Percentiles rank a stretch among this genome's conserved stretches.
Conservation (phyloP, 495 filamentous ascomycete genomes). For the Hapsidospora chrysogenum region DNA sequence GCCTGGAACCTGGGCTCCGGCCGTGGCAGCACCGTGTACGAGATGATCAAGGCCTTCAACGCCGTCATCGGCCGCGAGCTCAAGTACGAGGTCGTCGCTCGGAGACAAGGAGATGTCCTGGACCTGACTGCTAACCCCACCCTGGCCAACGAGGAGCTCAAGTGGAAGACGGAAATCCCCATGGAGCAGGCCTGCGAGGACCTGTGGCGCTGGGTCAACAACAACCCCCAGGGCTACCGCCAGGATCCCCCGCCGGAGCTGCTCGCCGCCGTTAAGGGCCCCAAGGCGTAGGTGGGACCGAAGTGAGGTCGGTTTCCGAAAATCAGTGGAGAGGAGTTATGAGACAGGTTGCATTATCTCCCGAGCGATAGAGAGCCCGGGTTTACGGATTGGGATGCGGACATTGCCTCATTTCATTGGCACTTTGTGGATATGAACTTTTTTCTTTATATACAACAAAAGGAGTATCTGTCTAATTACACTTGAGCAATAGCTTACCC, state of each 20-base stretch:
- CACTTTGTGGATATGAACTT: no score
- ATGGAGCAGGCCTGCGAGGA: slow-evolving; percentile 88
- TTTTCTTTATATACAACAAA: background rate
- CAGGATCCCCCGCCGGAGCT: slow-evolving; percentile 78
- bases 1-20: slow-evolving; percentile 98
- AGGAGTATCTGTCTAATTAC: background rate
- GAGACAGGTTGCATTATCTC: no score
- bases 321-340: slow-evolving; percentile 1
- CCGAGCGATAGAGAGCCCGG: no score
- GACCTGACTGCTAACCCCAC: slow-evolving; percentile 87
- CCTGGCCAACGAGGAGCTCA: slow-evolving; percentile 71
- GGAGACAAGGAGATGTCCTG: slow-evolving; percentile 79
- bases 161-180: slow-evolving; percentile 81
- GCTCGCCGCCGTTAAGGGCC: slow-evolving; percentile 54
- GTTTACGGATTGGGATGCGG: no score
- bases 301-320: no score
- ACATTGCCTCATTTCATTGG: no score
- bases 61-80: slow-evolving; percentile 69
- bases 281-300: slow-evolving; percentile 8
- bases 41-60: slow-evolving; percentile 93
- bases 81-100: slow-evolving; percentile 69
- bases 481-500: slow-evolving; percentile 54
- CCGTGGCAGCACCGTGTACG: slow-evolving; percentile 83
- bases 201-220: slow-evolving; percentile 86
- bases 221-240: slow-evolving; percentile 89